A percentile compares a stretch with the other conserved stretches of the same genome.
phyloP scores from a whole-genome alignment of 352 stramenopile genomes.

The Globisporangium barbulae region DNA sequence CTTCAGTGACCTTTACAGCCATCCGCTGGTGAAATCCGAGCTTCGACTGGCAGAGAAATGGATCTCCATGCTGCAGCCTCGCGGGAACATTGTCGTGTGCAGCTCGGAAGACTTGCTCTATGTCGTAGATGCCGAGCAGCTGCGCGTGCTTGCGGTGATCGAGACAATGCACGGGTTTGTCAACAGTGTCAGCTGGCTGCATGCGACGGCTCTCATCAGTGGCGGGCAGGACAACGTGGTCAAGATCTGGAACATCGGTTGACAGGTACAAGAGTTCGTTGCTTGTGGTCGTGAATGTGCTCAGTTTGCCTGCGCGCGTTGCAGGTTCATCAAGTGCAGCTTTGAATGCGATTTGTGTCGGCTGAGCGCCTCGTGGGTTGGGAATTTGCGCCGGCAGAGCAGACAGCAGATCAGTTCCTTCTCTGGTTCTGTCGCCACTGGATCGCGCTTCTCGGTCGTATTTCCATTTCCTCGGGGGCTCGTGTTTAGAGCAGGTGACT shows the following conservation, averaged over 20 bases:
- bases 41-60: constrained; percentile 45
- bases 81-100: constrained; percentile 42
- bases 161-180: constrained; percentile 60
- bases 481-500: background rate
- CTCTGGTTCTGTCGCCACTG: background rate
- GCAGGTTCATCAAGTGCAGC: constrained; percentile 48
- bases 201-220: constrained; percentile 36
- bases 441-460: background rate
- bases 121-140: constrained; percentile 42
- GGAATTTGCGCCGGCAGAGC: constrained; percentile 72
- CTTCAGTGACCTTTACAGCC: constrained; percentile 27
- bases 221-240: constrained; percentile 69
- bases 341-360: constrained; percentile 56
- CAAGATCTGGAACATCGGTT: constrained; percentile 57
- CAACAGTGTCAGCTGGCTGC: constrained; percentile 59
- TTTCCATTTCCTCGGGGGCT: background rate
- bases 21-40: constrained; percentile 24
- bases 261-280: constrained; percentile 8
- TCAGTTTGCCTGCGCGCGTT: constrained; percentile 4
- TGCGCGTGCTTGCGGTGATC: constrained; percentile 35
- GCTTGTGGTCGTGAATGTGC: background rate
- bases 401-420: constrained; percentile 41
- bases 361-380: constrained; percentile 28
- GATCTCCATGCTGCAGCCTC: constrained; percentile 60
- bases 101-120: constrained; percentile 57